A percentile compares a stretch with the other conserved stretches of the same genome.
These are phyloP conservation scores for Pseudocercospora cruenta DNA, from an alignment of 2,329 filamentous ascomycete species.

Conservation along the genomic window DNA sequence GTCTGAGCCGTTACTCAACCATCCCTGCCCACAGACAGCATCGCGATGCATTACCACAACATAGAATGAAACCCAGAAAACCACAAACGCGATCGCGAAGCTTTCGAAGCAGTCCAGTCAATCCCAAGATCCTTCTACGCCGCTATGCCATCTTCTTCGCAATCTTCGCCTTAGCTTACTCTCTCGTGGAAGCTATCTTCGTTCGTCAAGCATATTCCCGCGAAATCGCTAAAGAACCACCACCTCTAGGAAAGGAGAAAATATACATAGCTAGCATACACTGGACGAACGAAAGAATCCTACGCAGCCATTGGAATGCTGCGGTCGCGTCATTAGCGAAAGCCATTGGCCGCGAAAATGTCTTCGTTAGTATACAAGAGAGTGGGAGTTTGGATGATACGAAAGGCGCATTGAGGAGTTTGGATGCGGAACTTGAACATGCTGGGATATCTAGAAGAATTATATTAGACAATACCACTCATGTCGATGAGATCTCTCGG, in stretches of 20 bases:
- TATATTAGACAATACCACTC: conserved; percentile 61
- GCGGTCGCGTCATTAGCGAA: conserved; percentile 62
- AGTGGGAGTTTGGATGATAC: conserved; percentile 71
- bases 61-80: conserved; percentile 2
- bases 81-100: not conserved
- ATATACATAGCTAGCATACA: conserved; percentile 72
- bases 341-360: conserved; percentile 63
- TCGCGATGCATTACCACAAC: not conserved
- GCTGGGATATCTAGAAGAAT: conserved; percentile 60
- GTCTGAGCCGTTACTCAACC: not conserved
- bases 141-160: conserved; percentile 20
- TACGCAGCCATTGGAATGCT: conserved; percentile 65
- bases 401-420: conserved; percentile 61
- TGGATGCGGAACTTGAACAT: conserved; percentile 59
- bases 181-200: conserved; percentile 27
- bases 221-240: conserved; percentile 18
- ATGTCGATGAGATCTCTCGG: conserved; percentile 58
- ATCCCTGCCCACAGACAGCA: not conserved
- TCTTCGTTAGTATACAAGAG: conserved; percentile 70
- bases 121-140: not conserved
- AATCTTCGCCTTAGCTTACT: conserved; percentile 27
- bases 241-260: conserved; percentile 30
- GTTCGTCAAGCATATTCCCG: conserved; percentile 24
- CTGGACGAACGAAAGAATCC: conserved; percentile 66
- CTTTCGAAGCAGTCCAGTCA: conserved; percentile 2